These are phyloP conservation scores for Rhexocercosporidium sp. DNA, from an alignment of 2,329 filamentous ascomycete species.

Conservation along the genomic window DNA sequence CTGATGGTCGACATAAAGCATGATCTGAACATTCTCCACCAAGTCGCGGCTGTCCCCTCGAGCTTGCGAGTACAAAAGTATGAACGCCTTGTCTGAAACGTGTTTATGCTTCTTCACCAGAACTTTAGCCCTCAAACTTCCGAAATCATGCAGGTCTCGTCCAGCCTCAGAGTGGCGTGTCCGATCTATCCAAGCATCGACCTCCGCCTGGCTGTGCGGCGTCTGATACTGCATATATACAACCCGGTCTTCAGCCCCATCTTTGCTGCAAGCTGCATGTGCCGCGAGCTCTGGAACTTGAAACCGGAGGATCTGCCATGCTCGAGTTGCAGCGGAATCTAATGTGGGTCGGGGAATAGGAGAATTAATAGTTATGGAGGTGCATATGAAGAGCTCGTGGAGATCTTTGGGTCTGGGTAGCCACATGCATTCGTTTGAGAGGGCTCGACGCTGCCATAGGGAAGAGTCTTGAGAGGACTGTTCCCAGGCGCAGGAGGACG, in stretches of 20 bases:
- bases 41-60: not conserved
- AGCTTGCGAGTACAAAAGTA: conserved; percentile 16
- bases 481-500: conserved; percentile 20
- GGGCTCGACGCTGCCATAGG: conserved; percentile 24
- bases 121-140: conserved; percentile 18
- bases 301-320: conserved; percentile 27
- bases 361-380: conserved; percentile 6
- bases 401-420: conserved; percentile 21
- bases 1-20: conserved; percentile 33
- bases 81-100: conserved; percentile 17
- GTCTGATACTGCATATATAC: conserved; percentile 21
- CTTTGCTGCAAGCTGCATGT: not conserved
- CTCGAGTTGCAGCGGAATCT: not conserved
- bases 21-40: conserved; percentile 21
- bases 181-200: conserved; percentile 15
- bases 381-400: conserved; percentile 27
- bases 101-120: conserved; percentile 11
- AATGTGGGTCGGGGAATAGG: not conserved
- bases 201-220: conserved; percentile 11
- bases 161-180: conserved; percentile 15
- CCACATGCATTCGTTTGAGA: conserved; percentile 32
- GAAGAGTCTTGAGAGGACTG: not conserved
- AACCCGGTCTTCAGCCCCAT: conserved; percentile 23
- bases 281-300: conserved; percentile 28
- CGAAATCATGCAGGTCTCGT: conserved; percentile 3